Conservation (phyloP, 2,329 filamentous ascomycete genomes). For the Aspergillus clavatus region DNA sequence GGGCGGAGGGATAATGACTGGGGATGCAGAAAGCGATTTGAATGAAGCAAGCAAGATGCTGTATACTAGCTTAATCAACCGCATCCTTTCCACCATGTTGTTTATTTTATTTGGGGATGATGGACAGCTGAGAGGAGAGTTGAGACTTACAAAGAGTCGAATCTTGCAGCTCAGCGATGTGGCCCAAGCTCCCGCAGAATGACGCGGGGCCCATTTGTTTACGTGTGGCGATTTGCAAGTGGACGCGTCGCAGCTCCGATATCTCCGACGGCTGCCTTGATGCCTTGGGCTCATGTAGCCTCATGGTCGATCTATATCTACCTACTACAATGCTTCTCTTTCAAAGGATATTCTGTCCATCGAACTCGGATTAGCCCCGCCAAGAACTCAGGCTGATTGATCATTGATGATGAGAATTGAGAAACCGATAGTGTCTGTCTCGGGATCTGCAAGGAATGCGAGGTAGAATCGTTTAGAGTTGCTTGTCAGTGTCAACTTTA, state of each 20-base stretch:
- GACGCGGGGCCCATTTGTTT: conserved; percentile 20
- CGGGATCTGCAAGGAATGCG: not conserved
- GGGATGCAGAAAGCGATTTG: conserved; percentile 15
- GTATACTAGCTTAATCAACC: conserved; percentile 28
- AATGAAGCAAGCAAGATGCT: conserved; percentile 20
- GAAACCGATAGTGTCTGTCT: too few relatives aligned
- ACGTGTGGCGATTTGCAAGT: conserved; percentile 9
- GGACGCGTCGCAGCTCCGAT: conserved; percentile 19
- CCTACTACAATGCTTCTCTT: too few relatives aligned
- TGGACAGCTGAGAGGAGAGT: not conserved
- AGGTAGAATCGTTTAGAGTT: too few relatives aligned
- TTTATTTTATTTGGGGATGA: conserved; percentile 8
- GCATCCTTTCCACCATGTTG: conserved; percentile 12
- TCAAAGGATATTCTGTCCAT: too few relatives aligned
- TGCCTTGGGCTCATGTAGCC: conserved; percentile 11
- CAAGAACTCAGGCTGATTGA: too few relatives aligned
- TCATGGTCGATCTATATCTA: too few relatives aligned
- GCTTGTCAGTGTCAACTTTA: too few relatives aligned
- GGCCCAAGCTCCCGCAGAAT: conserved; percentile 20
- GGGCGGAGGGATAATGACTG: conserved; percentile 17
- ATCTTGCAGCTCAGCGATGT: not conserved
- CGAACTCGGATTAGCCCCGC: too few relatives aligned
- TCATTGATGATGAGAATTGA: too few relatives aligned
- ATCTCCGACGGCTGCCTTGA: conserved; percentile 13
- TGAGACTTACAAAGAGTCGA: not conserved